These are phyloP conservation scores for Austroboletus niveus DNA, from an alignment of 1,284 basidiomycete species.

Conservation along the genomic window DNA sequence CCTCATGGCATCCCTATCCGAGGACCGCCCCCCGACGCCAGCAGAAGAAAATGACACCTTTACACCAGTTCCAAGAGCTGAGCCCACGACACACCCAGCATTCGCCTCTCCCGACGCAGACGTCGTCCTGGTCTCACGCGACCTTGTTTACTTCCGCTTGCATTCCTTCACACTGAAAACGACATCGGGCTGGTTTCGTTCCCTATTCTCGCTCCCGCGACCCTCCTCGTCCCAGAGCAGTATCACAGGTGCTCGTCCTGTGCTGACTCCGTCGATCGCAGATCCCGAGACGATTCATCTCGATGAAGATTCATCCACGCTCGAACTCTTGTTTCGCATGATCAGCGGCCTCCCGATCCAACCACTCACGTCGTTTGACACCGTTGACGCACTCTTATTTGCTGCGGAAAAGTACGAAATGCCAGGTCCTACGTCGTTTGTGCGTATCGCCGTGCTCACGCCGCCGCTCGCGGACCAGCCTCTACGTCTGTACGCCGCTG, in stretches of 20 bases:
- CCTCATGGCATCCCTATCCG: conserved; percentile 17
- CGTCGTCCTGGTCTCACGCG: conserved; percentile 44
- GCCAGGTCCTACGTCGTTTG: conserved; percentile 56
- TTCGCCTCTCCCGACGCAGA: conserved; percentile 52
- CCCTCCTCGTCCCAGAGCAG: conserved; percentile 3
- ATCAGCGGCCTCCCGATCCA: conserved; percentile 54
- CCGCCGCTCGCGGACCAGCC: conserved; percentile 49
- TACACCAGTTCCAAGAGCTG: conserved; percentile 1
- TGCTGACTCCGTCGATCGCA: conserved; percentile 17
- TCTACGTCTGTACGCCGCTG: conserved; percentile 53
- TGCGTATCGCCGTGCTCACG: conserved; percentile 52
- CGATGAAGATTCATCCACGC: conserved; percentile 52
- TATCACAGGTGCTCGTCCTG: conserved; percentile 27
- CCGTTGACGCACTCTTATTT: conserved; percentile 52
- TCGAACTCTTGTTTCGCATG: conserved; percentile 59
- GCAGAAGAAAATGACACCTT: not conserved
- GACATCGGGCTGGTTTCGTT: conserved; percentile 56
- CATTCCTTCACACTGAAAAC: conserved; percentile 56
- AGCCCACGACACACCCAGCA: conserved; percentile 39
- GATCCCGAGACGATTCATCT: conserved; percentile 46
- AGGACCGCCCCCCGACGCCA: conserved; percentile 8
- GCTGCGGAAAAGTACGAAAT: conserved; percentile 70
- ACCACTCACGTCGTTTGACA: conserved; percentile 48
- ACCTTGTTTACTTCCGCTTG: conserved; percentile 50
- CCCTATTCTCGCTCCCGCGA: conserved; percentile 59